Evolutionary conservation across 1,284 basidiomycete genomes (phyloP).

Genomic region (Leccinum pachyderme): DNA sequence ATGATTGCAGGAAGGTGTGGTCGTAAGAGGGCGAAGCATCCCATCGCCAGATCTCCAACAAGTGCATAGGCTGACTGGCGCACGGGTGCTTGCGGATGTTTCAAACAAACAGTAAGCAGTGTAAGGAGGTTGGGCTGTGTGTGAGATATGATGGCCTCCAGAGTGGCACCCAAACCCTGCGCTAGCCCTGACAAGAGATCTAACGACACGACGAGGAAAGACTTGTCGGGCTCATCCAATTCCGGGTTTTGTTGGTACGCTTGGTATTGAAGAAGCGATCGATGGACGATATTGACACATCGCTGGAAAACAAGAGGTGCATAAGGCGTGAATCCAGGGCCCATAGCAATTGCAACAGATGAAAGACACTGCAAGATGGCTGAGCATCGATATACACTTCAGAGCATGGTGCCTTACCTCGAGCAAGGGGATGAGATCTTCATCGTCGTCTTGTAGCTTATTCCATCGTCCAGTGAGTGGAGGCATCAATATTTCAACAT

Average conservation of each 20-base stretch:
- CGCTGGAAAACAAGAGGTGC: slow-evolving; percentile 92
- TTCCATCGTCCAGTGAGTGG: slow-evolving; percentile 90
- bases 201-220: slow-evolving; percentile 95
- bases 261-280: slow-evolving; percentile 79
- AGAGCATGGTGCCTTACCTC: slow-evolving; percentile 55
- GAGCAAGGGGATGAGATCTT: slow-evolving; percentile 90
- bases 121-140: slow-evolving; percentile 77
- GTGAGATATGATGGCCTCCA: slow-evolving; percentile 68
- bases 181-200: slow-evolving; percentile 95
- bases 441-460: slow-evolving; percentile 85
- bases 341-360: slow-evolving; percentile 96
- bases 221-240: slow-evolving; percentile 89
- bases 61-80: slow-evolving; percentile 97
- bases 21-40: slow-evolving; percentile 84
- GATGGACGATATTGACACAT: slow-evolving; percentile 85
- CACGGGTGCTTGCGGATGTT: slow-evolving; percentile 93
- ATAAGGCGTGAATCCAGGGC: slow-evolving; percentile 86
- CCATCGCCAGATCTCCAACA: slow-evolving; percentile 97
- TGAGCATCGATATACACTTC: slow-evolving; percentile 3
- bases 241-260: slow-evolving; percentile 83
- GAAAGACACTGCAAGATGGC: slow-evolving; percentile 79
- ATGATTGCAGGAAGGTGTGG: slow-evolving; percentile 87
- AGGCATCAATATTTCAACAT: slow-evolving; percentile 96
- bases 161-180: slow-evolving; percentile 84
- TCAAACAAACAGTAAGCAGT: slow-evolving; percentile 82